Evolutionary conservation across 169 alveolate species (phyloP).

Genomic region (Plasmodium vinckei): DNA sequence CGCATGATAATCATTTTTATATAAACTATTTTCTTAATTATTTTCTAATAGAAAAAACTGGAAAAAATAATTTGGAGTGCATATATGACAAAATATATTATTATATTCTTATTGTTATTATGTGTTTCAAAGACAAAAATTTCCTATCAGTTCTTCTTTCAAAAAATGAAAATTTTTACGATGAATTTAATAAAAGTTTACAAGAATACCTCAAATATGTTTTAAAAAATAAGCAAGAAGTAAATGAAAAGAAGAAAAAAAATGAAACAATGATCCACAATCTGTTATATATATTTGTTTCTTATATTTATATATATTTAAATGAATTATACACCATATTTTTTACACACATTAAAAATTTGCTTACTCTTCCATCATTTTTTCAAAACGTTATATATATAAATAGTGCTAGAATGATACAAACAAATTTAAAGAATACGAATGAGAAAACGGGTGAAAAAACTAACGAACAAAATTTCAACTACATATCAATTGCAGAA

Average conservation of each 20-base stretch:
- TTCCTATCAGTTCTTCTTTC: constrained; percentile 43
- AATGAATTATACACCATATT: constrained; percentile 58
- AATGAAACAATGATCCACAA: constrained; percentile 61
- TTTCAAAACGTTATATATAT: constrained; percentile 68
- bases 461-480: neutral
- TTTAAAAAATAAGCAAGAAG: constrained; percentile 30
- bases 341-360: constrained; percentile 53
- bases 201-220: constrained; percentile 60
- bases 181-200: constrained; percentile 36
- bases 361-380: constrained; percentile 52
- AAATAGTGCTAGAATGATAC: neutral
- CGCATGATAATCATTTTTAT: constrained; percentile 40
- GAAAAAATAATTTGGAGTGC: constrained; percentile 20
- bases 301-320: constrained; percentile 57
- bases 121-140: constrained; percentile 64
- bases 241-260: constrained; percentile 55
- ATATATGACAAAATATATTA: constrained; percentile 58
- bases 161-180: constrained; percentile 44
- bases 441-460: neutral
- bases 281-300: constrained; percentile 48
- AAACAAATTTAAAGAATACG: neutral
- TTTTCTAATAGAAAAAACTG: constrained; percentile 17
- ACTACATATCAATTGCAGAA: neutral
- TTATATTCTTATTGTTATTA: constrained; percentile 51
- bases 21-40: constrained; percentile 44